phyloP scores from a whole-genome alignment of 306 rosid genomes.

The Prunus salicina region DNA sequence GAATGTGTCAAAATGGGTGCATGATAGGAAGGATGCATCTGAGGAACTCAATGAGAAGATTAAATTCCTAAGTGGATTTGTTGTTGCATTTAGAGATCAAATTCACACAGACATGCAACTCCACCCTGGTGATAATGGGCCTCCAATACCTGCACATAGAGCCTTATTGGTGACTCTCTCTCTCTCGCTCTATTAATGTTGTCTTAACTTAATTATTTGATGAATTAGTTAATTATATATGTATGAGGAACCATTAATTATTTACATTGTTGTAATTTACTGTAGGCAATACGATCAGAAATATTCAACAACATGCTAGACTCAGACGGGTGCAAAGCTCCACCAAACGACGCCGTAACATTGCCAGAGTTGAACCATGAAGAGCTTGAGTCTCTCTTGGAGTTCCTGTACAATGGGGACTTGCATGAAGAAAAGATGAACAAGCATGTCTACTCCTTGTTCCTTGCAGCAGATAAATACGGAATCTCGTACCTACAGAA shows the following conservation, averaged over 20 bases:
- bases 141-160: conserved; percentile 69
- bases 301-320: conserved; percentile 73
- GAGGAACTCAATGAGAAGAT: conserved; percentile 45
- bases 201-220: background rate
- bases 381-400: conserved; percentile 58
- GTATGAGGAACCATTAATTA: background rate
- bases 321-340: conserved; percentile 62
- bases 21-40: conserved; percentile 24
- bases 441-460: conserved; percentile 55
- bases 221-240: background rate
- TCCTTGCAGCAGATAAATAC: conserved; percentile 79
- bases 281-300: conserved; percentile 73
- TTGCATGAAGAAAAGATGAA: conserved; percentile 45
- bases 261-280: background rate
- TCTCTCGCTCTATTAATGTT: background rate
- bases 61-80: conserved; percentile 45
- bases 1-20: conserved; percentile 44
- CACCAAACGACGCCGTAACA: conserved; percentile 40
- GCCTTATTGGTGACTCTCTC: conserved; percentile 38
- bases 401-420: conserved; percentile 65
- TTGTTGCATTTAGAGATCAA: conserved; percentile 46
- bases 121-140: conserved; percentile 43
- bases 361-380: conserved; percentile 57
- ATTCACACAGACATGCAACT: conserved; percentile 66
- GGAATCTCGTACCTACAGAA: conserved; percentile 50